Evolutionary conservation across 2,329 filamentous ascomycete genomes (phyloP), one percentile per base, ranked within the genome.

Genomic region (Botrytis aclada): DNA sequence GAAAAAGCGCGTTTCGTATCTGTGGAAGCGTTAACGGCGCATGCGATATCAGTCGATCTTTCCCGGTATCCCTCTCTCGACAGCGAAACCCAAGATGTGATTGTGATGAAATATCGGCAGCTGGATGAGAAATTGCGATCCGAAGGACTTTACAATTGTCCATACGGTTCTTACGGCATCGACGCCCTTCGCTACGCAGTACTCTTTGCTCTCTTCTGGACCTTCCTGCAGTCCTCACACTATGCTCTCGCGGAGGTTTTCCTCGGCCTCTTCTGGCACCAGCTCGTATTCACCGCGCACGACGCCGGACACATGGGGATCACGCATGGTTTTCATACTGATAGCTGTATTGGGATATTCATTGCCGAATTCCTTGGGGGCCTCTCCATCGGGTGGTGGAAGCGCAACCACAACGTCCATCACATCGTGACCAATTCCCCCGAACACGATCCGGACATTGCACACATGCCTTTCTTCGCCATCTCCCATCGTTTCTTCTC

Each of bases 291-390:
- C 80, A 91, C 92, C 1, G 96, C 93, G 74, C 96, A 99, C 82
- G 96, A 99, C 85, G 93, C 95, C 67, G 95, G 94, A 9, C 96
- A 99, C 82, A 97, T 97, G 92, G 95, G 93, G 76, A 97, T 99
- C 78, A 99, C 95, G 2, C 95, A 98, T 82, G 86, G 91, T 80
- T 98, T 95, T 81, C 90, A 92, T 64, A 83, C 89, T 51, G 96
- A 99, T 81, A 92, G 91, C 3, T 86, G 92, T 64, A 93, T 98
- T 75, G 95, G 94, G 65, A 97, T 98, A 79, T 83, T 97, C 76
- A 92, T 98, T 78, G 94, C 95, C 70, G 92, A 97, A 81, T 98
- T 92, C 78, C 84, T 96, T 25, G 96, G 96, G 54, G 96, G 96
- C 0, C 83, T 99, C 41, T 97, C 94, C 34, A 84, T 97, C 71